Base-by-base conservation (phyloP, 495 filamentous ascomycete genomes). In the Penicillium chermesinum region DNA sequence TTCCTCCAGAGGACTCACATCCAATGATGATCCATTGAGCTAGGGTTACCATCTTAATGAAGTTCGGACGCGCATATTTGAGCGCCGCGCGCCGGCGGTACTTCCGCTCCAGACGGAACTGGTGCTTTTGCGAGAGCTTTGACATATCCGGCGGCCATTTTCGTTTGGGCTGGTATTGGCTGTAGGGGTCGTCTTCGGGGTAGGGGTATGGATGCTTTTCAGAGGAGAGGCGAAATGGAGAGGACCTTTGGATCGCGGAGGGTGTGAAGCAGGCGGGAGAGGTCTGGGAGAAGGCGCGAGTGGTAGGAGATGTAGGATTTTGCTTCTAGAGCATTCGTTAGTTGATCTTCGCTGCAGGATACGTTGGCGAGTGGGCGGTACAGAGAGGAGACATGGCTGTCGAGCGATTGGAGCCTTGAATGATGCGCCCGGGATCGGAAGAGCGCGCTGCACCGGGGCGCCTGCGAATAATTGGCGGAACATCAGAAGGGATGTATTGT, bases 71-170 rank as follows among this genome's bases (percentile, higher is more conserved):
- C 9, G 79, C 78, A 60, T 80, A 88, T 55, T 88, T 89, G 50
- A 95, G 76, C 62, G 74, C 74, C 34, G 82, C 62, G 48, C 85
- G 75, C 27, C 86, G 74, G 49, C 85, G 83, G 65, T 86, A 88
- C 49, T 82, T 79, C 46, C 83, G 66, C 47, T 74, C 70, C 19
- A 72, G 65, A 4, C 83, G 79, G 67, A 97, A 93, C 63, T 96
- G 86, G 55, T 97, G 84, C 61, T 86, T 89, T 13, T 72, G 66
- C 3, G 83, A 81, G 41, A 99, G 79, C 59, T 87, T 84, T 41
- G 71, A 70, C 74, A 97, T 89, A 65, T 96, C 89, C 2, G 93
- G 93, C 16, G 93, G 93, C 94, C 94, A 99, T 64, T 80, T 67
- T 49, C 84, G 85, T 64, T 90, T 88, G n/a, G 88, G 85, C 62